Conservation (phyloP, 192 early-diverging fungal genomes). For the Coemansia sp. region DNA sequence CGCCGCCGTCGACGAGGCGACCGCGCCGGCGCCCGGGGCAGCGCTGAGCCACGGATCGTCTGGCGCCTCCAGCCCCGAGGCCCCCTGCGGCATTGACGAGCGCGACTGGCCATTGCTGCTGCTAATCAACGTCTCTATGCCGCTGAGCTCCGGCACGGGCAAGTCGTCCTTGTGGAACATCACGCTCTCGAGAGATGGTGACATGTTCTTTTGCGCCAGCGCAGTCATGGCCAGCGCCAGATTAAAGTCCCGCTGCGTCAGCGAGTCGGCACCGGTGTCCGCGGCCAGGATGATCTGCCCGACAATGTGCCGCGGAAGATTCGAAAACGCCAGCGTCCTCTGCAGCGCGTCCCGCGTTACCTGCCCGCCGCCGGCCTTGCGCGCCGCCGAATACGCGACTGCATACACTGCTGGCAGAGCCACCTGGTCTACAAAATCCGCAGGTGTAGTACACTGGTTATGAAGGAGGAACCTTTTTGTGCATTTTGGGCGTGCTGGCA, state of each 20-base stretch:
- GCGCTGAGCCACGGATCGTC: slow-evolving; percentile 59
- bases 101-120: background rate
- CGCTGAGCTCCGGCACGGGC: slow-evolving; percentile 58
- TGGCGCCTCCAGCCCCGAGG: slow-evolving; percentile 22
- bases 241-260: slow-evolving; percentile 63
- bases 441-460: background rate
- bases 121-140: slow-evolving; percentile 53
- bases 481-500: background rate
- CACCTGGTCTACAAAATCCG: slow-evolving; percentile 34
- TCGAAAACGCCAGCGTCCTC: slow-evolving; percentile 19
- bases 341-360: slow-evolving; percentile 46
- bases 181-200: slow-evolving; percentile 64
- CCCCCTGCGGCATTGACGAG: background rate
- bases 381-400: slow-evolving; percentile 32
- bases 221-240: slow-evolving; percentile 66
- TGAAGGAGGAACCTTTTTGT: background rate
- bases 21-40: slow-evolving; percentile 7
- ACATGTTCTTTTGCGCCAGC: slow-evolving; percentile 77
- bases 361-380: slow-evolving; percentile 31
- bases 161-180: slow-evolving; percentile 62
- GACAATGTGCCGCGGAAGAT: slow-evolving; percentile 35
- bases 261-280: slow-evolving; percentile 19
- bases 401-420: slow-evolving; percentile 44
- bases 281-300: slow-evolving; percentile 39
- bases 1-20: slow-evolving; percentile 18